Evolutionary conservation across 1,284 basidiomycete genomes (phyloP).

Genomic region (Pseudozyma sp.): DNA sequence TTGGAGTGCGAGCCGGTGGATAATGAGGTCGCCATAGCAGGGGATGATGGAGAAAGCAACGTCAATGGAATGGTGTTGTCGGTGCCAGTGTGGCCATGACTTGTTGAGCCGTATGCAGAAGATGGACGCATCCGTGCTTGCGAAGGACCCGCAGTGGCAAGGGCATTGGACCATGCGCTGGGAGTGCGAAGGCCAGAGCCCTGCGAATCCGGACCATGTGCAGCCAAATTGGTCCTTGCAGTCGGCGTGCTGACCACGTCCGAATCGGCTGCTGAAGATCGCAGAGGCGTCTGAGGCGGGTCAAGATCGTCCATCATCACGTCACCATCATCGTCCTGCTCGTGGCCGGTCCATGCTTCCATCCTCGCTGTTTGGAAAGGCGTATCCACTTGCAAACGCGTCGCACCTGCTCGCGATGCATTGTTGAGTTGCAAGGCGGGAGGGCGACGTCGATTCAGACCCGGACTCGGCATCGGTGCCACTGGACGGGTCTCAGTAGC

Average conservation of each 20-base stretch:
- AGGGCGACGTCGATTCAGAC: conserved; percentile 31
- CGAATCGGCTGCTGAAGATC: conserved; percentile 22
- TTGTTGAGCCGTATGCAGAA: conserved; percentile 8
- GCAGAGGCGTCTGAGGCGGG: conserved; percentile 42
- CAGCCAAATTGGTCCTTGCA: conserved; percentile 16
- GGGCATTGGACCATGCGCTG: conserved; percentile 10
- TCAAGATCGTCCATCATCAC: conserved; percentile 38
- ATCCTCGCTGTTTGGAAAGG: conserved; percentile 43
- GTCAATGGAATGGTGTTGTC: conserved; percentile 4
- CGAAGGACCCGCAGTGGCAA: not conserved
- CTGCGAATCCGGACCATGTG: conserved; percentile 6
- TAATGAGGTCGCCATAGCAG: conserved; percentile 31
- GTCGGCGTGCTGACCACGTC: conserved; percentile 43
- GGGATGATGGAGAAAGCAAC: conserved; percentile 16
- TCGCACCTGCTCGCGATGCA: not conserved
- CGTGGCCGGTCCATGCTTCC: conserved; percentile 14
- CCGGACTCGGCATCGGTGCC: conserved; percentile 25
- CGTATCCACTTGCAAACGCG: conserved; percentile 23
- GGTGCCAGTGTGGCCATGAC: not conserved
- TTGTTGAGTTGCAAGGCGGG: conserved; percentile 38
- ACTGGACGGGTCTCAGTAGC: conserved; percentile 2
- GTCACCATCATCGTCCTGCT: conserved; percentile 27
- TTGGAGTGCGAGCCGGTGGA: conserved; percentile 26
- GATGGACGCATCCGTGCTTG: conserved; percentile 13
- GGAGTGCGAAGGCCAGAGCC: conserved; percentile 28